Conservation (phyloP, 768 basidiomycete genomes). For the Agrocybe praecox region DNA sequence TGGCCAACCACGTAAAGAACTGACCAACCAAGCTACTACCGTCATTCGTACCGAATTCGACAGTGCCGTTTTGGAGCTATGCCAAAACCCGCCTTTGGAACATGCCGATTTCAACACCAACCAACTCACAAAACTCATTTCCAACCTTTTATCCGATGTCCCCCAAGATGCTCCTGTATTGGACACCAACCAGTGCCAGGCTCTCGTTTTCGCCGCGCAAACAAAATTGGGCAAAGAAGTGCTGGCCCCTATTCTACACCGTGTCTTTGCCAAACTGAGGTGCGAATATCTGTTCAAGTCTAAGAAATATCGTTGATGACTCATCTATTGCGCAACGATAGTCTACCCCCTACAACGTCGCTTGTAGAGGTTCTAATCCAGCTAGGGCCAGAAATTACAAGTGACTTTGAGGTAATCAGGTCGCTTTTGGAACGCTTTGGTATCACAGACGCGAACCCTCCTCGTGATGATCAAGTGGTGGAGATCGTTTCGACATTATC, state of each 20-base stretch:
- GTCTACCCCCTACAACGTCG: conserved; percentile 66
- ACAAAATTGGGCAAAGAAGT: conserved; percentile 82
- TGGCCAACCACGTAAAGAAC: conserved; percentile 56
- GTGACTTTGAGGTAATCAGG: conserved; percentile 69
- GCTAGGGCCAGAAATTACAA: conserved; percentile 79
- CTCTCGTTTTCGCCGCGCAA: conserved; percentile 73
- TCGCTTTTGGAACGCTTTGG: conserved; percentile 76
- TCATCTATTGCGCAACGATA: conserved; percentile 27
- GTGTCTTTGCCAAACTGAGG: conserved; percentile 77
- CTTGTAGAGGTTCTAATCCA: conserved; percentile 78
- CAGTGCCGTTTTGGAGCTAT: conserved; percentile 72
- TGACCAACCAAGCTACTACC: conserved; percentile 62
- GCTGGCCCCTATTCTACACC: conserved; percentile 71
- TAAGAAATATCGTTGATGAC: conserved; percentile 10
- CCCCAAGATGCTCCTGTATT: conserved; percentile 71
- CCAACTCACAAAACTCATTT: conserved; percentile 78
- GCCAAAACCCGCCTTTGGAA: conserved; percentile 82
- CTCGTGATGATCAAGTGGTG: conserved; percentile 67
- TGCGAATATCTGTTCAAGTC: conserved; percentile 26
- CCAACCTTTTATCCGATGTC: conserved; percentile 75
- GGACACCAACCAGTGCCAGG: conserved; percentile 74
- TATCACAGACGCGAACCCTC: conserved; percentile 71
- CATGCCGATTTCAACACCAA: conserved; percentile 74
- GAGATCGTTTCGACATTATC: conserved; percentile 73
- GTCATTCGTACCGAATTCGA: conserved; percentile 82